A percentile compares a stretch with the other conserved stretches of the same genome.
Evolutionary conservation across 1,284 basidiomycete genomes (phyloP).

Genomic region (Macrocybe sp.): DNA sequence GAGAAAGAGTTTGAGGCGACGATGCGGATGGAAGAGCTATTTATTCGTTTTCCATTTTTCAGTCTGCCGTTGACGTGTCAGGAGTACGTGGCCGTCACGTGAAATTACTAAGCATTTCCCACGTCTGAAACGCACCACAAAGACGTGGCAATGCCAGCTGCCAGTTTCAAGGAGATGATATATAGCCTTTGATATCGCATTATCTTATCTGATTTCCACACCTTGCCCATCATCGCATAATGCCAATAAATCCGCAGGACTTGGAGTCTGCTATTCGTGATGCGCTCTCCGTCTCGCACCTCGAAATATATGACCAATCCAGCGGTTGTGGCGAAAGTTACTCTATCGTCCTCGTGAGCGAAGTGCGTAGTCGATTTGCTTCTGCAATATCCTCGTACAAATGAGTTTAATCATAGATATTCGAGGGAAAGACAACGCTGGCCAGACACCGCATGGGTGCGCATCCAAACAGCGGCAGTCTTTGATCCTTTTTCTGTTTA

Average conservation of each 20-base stretch:
- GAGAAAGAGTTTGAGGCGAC: slow-evolving; percentile 1
- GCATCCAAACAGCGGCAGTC: slow-evolving; percentile 11
- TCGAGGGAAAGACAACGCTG: slow-evolving; percentile 73
- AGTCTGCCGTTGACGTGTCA: slow-evolving; percentile 29
- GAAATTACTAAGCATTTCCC: slow-evolving; percentile 9
- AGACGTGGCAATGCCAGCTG: not conserved
- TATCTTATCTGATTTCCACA: slow-evolving; percentile 27
- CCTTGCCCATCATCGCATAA: slow-evolving; percentile 19
- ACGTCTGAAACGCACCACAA: not conserved
- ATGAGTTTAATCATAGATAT: slow-evolving; percentile 37
- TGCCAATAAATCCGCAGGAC: slow-evolving; percentile 54
- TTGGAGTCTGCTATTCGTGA: slow-evolving; percentile 58
- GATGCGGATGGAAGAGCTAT: slow-evolving; percentile 8
- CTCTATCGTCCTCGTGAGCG: slow-evolving; percentile 68
- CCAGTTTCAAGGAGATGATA: not conserved
- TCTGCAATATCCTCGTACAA: not conserved
- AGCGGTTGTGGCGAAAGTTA: slow-evolving; percentile 78
- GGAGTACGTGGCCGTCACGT: slow-evolving; percentile 33
- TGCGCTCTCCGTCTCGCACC: slow-evolving; percentile 54
- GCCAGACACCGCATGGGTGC: slow-evolving; percentile 63
- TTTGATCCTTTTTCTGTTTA: not conserved
- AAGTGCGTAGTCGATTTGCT: slow-evolving; percentile 35
- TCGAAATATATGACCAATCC: slow-evolving; percentile 71
- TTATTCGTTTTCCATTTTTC: slow-evolving; percentile 16
- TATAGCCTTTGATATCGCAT: not conserved